Percentiles rank a stretch among this genome's conserved stretches.
Evolutionary conservation across 2,329 filamentous ascomycete genomes (phyloP).

Genomic region (Diaporthe velutina): DNA sequence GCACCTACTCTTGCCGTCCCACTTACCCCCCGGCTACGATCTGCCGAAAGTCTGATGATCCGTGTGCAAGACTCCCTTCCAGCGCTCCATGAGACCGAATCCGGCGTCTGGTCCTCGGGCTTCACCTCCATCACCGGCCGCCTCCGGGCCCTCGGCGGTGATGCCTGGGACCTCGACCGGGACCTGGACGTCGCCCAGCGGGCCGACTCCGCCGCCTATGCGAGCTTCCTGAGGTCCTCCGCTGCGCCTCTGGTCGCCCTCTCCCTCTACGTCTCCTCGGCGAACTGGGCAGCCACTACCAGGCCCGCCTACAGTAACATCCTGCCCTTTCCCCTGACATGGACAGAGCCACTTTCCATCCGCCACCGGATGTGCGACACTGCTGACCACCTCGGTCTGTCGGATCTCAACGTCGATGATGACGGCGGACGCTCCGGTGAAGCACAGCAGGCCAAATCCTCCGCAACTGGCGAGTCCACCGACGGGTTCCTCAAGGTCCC

Average conservation of each 20-base stretch:
- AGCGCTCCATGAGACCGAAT: conserved; percentile 63
- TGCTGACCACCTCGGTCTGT: conserved; percentile 78
- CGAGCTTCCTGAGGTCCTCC: conserved; percentile 79
- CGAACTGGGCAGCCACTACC: conserved; percentile 85
- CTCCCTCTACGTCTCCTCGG: conserved; percentile 88
- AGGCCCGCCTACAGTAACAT: conserved; percentile 84
- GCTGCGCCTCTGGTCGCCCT: conserved; percentile 86
- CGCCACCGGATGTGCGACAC: conserved; percentile 78
- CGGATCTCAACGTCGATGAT: conserved; percentile 71
- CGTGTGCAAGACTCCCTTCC: conserved; percentile 64
- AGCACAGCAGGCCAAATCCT: conserved; percentile 39
- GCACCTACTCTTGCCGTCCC: conserved; percentile 27
- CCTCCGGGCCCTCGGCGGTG: conserved; percentile 52
- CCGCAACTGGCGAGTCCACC: conserved; percentile 43
- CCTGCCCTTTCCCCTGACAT: conserved; percentile 89
- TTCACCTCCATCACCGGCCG: conserved; percentile 73
- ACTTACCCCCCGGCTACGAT: conserved; percentile 17
- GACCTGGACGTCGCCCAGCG: conserved; percentile 53
- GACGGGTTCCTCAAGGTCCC: conserved; percentile 51
- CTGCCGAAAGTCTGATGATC: conserved; percentile 39
- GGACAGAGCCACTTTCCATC: conserved; percentile 82
- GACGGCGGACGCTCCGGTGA: conserved; percentile 44
- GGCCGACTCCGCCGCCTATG: conserved; percentile 65
- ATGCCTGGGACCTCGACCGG: conserved; percentile 54
- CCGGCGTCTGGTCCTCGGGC: conserved; percentile 68